These are phyloP conservation scores for Prinsepia uniflora DNA, from an alignment of 306 rosid species.

Conservation along the genomic window DNA sequence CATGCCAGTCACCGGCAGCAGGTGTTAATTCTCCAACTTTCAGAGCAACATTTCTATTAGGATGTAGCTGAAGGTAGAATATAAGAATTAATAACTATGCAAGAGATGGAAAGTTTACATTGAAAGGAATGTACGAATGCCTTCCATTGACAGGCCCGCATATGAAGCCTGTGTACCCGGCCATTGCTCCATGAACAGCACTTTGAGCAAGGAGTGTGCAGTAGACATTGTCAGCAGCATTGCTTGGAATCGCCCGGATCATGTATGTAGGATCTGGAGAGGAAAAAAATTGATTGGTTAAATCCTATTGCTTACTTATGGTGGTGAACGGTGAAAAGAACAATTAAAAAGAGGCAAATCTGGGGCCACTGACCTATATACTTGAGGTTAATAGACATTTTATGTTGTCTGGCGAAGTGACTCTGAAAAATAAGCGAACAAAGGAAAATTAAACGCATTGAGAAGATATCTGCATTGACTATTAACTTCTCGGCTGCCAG, in stretches of 20 bases:
- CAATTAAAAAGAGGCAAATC: constrained; percentile 15
- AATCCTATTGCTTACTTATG: not conserved
- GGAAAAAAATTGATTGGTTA: constrained; percentile 3
- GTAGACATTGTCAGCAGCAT: constrained; percentile 85
- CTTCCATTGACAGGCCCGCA: constrained; percentile 80
- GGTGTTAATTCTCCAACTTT: not conserved
- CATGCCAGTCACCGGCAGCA: not conserved
- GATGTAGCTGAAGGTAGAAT: not conserved
- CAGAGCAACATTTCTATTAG: not conserved
- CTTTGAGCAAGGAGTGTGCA: constrained; percentile 91
- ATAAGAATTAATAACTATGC: not conserved
- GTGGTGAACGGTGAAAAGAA: constrained; percentile 7
- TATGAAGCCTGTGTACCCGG: constrained; percentile 81
- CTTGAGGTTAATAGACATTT: constrained; percentile 58
- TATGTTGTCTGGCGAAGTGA: constrained; percentile 49
- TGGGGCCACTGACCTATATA: constrained; percentile 59
- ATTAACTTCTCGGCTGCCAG: not conserved
- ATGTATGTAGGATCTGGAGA: constrained; percentile 85
- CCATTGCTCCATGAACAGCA: constrained; percentile 94
- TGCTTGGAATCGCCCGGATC: constrained; percentile 89
- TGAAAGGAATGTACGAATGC: constrained; percentile 77
- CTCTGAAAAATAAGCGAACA: constrained; percentile 36
- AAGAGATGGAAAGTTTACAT: constrained; percentile 36
- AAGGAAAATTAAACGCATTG: not conserved
- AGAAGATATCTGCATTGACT: not conserved